Evolutionary conservation across 345 rosid species (phyloP), one percentile per base, ranked within the genome.

Genomic region (Bretschneidera sinensis): DNA sequence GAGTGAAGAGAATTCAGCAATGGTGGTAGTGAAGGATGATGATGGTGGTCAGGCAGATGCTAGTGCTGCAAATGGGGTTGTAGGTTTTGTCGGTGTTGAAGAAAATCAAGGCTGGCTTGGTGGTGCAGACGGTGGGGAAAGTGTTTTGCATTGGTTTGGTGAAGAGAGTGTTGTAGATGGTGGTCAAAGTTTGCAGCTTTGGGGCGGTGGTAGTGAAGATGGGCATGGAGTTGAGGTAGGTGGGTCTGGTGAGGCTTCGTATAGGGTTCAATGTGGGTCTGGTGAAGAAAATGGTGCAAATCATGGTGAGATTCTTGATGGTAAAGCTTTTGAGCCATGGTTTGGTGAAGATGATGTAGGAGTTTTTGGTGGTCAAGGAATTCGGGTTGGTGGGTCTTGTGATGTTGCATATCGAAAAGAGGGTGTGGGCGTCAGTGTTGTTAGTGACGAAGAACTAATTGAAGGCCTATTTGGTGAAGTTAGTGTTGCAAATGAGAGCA

Each of bases 401-500:
- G 43, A 35, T 49, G 59, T 63, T 22, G 47, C 24, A 10, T 31
- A 34, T 31, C 59, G 22, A 45, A 71, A 24, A 45, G 71, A 56
- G 24, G n/a, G n/a, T n/a, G n/a, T n/a, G n/a, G n/a, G n/a, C n/a
- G n/a, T n/a, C n/a, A 66, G 47, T 61, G 6, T 68, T 17, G 4
- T 48, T n/a, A 14, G 52, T 53, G 35, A 35, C 20, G 56, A 58
- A 55, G 73, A 66, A 24, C 28, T 53, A 43, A 64, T 65, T 48
- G 66, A 63, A n/a, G 59, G 49, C 17, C 24, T 58, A 39, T 68
- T 68, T 59, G 66, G 62, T 63, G 72, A 57, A 57, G 57, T 34
- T 18, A 35, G 56, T n/a, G 43, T 51, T 1, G 69, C 45, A 47
- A 49, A 62, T 25, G 67, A 47, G 15, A 60, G 48, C 35, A 59